These are phyloP conservation scores for Fusarium sp. DNA, from an alignment of 2,329 filamentous ascomycete species.

Conservation along the genomic window DNA sequence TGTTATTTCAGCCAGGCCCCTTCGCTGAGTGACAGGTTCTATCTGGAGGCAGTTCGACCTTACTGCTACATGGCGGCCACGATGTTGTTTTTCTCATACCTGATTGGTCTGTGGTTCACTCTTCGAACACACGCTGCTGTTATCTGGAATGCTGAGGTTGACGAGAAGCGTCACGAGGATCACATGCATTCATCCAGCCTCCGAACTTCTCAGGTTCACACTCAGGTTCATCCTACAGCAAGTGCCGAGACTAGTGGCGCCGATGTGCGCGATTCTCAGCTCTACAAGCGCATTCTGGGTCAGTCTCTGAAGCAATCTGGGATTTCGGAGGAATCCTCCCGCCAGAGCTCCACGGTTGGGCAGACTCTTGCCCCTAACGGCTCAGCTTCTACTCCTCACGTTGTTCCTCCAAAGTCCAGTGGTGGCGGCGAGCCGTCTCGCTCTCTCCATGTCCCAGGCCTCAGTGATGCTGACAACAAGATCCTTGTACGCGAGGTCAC, in stretches of 20 bases:
- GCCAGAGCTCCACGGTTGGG: conserved; percentile 51
- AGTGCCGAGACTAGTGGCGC: conserved; percentile 58
- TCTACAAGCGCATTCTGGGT: conserved; percentile 93
- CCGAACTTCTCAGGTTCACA: conserved; percentile 48
- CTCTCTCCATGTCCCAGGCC: conserved; percentile 68
- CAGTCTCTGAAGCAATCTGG: conserved; percentile 89
- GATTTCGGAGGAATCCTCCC: conserved; percentile 60
- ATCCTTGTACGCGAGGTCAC: conserved; percentile 85
- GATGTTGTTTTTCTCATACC: conserved; percentile 89
- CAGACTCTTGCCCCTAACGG: conserved; percentile 54
- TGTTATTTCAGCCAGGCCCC: conserved; percentile 94
- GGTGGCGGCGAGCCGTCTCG: conserved; percentile 50
- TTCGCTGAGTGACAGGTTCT: conserved; percentile 86
- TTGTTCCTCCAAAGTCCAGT: conserved; percentile 76
- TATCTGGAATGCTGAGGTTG: conserved; percentile 89
- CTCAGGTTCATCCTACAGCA: conserved; percentile 50
- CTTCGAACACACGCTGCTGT: conserved; percentile 94
- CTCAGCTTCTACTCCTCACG: conserved; percentile 66
- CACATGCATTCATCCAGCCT: conserved; percentile 48
- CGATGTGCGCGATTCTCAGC: conserved; percentile 84
- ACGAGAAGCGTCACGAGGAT: conserved; percentile 77
- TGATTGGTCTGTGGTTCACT: conserved; percentile 95
- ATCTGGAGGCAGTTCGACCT: conserved; percentile 86
- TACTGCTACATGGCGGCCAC: conserved; percentile 91
- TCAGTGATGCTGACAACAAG: conserved; percentile 84